A percentile compares a stretch with the other conserved stretches of the same genome.
Evolutionary conservation across 2,329 filamentous ascomycete species (phyloP).

Genomic region (Raffaelea ambrosiae): DNA sequence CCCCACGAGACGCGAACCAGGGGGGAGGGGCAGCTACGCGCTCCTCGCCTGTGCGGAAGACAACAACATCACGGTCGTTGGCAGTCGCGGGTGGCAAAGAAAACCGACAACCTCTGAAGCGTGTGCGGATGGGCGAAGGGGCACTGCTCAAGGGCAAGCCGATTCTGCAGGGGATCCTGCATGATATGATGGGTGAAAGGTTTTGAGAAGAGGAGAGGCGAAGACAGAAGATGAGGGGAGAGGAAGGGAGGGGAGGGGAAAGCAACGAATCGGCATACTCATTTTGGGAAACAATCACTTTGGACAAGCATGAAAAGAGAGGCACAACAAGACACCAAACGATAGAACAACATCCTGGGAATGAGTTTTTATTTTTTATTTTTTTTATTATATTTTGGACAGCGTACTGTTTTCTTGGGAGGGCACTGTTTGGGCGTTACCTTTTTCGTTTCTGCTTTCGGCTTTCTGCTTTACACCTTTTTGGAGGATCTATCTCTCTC

Average conservation of each 20-base stretch:
- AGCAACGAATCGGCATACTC: no score
- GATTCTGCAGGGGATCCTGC: conserved; percentile 68
- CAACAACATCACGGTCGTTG: no score
- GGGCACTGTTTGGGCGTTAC: no score
- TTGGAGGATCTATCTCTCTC: neutral
- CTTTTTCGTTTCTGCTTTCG: neutral
- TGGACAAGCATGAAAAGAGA: neutral
- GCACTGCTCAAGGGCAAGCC: conserved; percentile 57
- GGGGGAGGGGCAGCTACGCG: neutral
- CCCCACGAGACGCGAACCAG: conserved; percentile 8
- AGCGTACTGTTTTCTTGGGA: no score
- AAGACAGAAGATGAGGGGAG: neutral
- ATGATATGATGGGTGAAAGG: conserved; percentile 46
- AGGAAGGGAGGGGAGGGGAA: no score
- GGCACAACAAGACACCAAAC: neutral
- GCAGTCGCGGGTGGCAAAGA: conserved; percentile 33
- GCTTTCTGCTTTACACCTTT: neutral
- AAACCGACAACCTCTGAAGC: conserved; percentile 39
- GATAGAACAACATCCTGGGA: no score
- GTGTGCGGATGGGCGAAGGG: conserved; percentile 49
- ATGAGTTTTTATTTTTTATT: neutral
- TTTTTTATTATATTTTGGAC: neutral
- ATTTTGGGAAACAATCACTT: neutral
- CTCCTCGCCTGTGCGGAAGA: neutral
- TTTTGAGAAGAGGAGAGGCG: neutral